Evolutionary conservation across 2,329 filamentous ascomycete genomes (phyloP), one percentile per base, ranked within the genome.

Genomic region (Metarhizium brunneum): DNA sequence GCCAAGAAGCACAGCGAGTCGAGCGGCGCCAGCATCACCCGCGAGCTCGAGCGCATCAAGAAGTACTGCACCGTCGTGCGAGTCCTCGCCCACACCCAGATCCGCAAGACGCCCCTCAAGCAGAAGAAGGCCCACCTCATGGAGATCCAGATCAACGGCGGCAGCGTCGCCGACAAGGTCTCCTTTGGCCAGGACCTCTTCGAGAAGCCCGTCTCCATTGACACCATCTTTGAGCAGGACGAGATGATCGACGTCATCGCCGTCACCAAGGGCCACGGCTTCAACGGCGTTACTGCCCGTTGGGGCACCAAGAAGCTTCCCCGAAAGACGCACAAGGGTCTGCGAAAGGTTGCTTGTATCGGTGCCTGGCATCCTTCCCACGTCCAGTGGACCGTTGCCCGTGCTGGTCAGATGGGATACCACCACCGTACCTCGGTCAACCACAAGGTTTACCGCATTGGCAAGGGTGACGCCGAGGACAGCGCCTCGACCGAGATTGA

Each of bases 271-370:
- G 94, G 94, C 84, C 91, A 97, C 83, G 94, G 94, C 76, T 97
- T 90, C 88, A 83, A 83, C 76, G 94, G 94, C 88, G 94, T 99
- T 71, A 99, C 94, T 65, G 83, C 86, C 77, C 87, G 94, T 81
- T 99, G 94, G 94, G 94, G 94, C 71, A 99, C 94, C 82, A 99
- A 96, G 90, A 99, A 97, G 90, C 90, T 99, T 72, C 94, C 94
- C 68, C 90, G 94, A 76, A 99, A 99, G 91, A 99, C 94, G 62
- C 94, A 99, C 89, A 99, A 99, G 88, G 94, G 94, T 96, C 91
- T 99, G 73, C 88, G 94, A 73, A 99, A 99, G 89, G 92, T 99
- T 70, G 94, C 94, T 74, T 99, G 94, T 96, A 99, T 99, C 78
- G 94, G 94, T 89, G 94, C 94, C 70, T 99, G 94, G 94, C 94